These are phyloP conservation scores for Trichoderma semiorbis DNA, from an alignment of 2,329 filamentous ascomycete species.

Conservation along the genomic window DNA sequence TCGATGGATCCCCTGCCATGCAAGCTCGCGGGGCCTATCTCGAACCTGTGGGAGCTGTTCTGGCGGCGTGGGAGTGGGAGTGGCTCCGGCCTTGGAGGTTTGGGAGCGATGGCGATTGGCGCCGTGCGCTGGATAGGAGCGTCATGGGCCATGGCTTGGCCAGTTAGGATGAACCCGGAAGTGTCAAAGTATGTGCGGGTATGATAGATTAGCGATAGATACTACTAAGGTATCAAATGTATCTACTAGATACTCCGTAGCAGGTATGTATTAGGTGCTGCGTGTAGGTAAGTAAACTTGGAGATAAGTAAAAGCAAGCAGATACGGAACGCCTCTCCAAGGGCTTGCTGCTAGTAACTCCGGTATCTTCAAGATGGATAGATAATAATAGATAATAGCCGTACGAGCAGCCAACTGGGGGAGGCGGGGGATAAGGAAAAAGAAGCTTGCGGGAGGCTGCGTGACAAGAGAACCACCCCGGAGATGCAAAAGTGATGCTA, in stretches of 20 bases:
- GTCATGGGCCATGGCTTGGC: conserved; percentile 46
- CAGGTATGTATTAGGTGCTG: background rate
- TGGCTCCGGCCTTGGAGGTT: conserved; percentile 46
- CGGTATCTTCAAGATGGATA: background rate
- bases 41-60: conserved; percentile 45
- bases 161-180: background rate
- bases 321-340: background rate
- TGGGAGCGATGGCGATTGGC: conserved; percentile 64
- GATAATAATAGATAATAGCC: background rate
- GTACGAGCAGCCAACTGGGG: background rate
- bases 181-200: background rate
- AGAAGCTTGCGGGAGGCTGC: conserved; percentile 3
- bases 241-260: background rate
- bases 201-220: background rate
- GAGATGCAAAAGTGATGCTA: conserved; percentile 4
- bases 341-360: background rate
- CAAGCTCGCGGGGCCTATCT: conserved; percentile 49
- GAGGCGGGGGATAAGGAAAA: conserved; percentile 2
- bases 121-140: conserved; percentile 57
- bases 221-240: background rate
- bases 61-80: conserved; percentile 44
- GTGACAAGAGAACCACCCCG: background rate
- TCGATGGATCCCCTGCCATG: conserved; percentile 52
- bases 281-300: background rate
- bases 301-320: background rate